These are phyloP conservation scores for Hevea brasiliensis DNA, from an alignment of 345 rosid species.

Conservation along the genomic window DNA sequence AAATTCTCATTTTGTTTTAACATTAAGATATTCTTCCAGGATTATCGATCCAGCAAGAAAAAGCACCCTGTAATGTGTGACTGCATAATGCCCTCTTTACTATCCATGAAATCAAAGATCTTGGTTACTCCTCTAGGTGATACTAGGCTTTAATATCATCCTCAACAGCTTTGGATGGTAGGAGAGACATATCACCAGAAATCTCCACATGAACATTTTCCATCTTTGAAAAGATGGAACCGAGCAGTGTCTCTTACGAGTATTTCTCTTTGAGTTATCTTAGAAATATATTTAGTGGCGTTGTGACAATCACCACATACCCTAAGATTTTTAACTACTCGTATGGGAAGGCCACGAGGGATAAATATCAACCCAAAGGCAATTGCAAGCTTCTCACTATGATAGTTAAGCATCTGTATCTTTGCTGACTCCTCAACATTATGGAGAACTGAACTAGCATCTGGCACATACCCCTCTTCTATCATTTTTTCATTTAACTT, in stretches of 20 bases:
- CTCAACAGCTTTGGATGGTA: constrained; percentile 4
- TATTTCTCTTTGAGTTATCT: constrained; percentile 79
- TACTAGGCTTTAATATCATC: background rate
- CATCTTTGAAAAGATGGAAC: constrained; percentile 84
- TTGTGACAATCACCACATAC: constrained; percentile 91
- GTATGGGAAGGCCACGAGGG: constrained; percentile 66
- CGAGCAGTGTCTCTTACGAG: constrained; percentile 88
- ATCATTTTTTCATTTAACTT: constrained; percentile 56
- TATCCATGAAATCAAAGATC: constrained; percentile 1
- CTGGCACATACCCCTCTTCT: constrained; percentile 75
- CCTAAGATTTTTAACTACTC: constrained; percentile 77
- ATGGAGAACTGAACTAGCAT: constrained; percentile 67
- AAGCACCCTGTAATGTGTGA: background rate
- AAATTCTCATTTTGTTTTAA: background rate
- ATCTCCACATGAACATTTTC: constrained; percentile 90
- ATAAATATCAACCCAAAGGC: constrained; percentile 79
- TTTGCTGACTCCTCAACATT: constrained; percentile 71
- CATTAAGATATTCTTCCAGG: background rate
- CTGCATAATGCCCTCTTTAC: background rate
- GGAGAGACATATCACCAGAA: constrained; percentile 64
- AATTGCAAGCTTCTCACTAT: constrained; percentile 92
- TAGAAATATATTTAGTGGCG: constrained; percentile 87
- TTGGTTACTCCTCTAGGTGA: background rate
- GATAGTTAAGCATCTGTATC: constrained; percentile 79
- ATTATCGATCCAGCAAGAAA: background rate